Conservation (phyloP, 2,329 filamentous ascomycete species). For the Claviceps digitariae region DNA sequence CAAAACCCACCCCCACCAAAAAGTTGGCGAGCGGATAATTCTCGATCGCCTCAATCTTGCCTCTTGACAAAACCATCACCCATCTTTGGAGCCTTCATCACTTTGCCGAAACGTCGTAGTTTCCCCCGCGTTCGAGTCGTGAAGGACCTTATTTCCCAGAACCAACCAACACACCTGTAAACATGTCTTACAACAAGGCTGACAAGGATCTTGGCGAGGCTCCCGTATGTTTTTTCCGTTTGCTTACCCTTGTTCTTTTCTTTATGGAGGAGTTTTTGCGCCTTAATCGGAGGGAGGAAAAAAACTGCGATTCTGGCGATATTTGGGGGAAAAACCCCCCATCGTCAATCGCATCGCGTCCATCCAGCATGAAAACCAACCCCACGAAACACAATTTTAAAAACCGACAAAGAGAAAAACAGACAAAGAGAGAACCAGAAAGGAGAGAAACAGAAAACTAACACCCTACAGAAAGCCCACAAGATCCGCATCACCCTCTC, state of each 20-base stretch:
- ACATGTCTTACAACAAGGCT: slow-evolving; percentile 88
- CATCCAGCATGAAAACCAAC: no score
- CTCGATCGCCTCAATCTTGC: neutral
- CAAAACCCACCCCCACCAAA: slow-evolving; percentile 9
- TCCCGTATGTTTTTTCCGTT: slow-evolving; percentile 45
- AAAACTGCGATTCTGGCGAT: no score
- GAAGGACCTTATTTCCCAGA: slow-evolving; percentile 38
- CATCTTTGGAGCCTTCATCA: slow-evolving; percentile 46
- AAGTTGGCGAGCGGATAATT: neutral
- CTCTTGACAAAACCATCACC: neutral
- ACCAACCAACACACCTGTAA: slow-evolving; percentile 26
- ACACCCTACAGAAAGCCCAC: slow-evolving; percentile 61
- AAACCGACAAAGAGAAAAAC: no score
- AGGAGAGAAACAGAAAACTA: neutral
- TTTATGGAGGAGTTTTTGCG: neutral
- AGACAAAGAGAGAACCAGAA: neutral
- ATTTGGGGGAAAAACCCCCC: no score
- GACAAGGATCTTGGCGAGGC: slow-evolving; percentile 90
- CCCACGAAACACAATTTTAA: no score
- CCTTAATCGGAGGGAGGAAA: no score
- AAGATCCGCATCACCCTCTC: slow-evolving; percentile 98
- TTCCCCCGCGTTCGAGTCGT: slow-evolving; percentile 60
- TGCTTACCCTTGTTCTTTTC: neutral
- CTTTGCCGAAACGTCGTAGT: slow-evolving; percentile 54
- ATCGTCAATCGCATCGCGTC: no score